Percentiles rank a stretch among this genome's conserved stretches.
These are phyloP conservation scores for Tylopilus balloui DNA, from an alignment of 768 basidiomycete genomes.

Conservation along the genomic window DNA sequence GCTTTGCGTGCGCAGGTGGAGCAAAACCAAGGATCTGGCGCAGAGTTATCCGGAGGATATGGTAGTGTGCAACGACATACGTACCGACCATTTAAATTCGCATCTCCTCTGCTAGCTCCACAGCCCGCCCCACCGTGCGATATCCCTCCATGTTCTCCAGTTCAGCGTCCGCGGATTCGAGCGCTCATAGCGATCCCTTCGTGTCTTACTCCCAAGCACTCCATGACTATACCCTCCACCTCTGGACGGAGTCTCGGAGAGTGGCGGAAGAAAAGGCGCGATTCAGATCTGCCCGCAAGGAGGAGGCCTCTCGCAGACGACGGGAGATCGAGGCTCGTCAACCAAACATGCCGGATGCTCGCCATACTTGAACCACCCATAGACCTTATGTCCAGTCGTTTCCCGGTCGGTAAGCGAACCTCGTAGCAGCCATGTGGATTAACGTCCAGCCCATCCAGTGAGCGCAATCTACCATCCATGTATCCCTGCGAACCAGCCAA, in stretches of 20 bases:
- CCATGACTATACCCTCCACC: conserved; percentile 60
- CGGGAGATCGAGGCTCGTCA: conserved; percentile 15
- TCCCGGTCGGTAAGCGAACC: conserved; percentile 15
- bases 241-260: conserved; percentile 65
- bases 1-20: conserved; percentile 24
- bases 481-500: conserved; percentile 15
- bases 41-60: conserved; percentile 22
- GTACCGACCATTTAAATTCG: conserved; percentile 27
- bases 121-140: conserved; percentile 5
- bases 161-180: conserved; percentile 7
- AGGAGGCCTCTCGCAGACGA: conserved; percentile 25
- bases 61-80: conserved; percentile 11
- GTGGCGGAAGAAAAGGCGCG: conserved; percentile 49
- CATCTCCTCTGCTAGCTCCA: conserved; percentile 12
- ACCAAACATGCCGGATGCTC: conserved; percentile 8
- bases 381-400: conserved; percentile 1
- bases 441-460: conserved; percentile 13
- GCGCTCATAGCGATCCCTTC: conserved; percentile 33
- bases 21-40: conserved; percentile 21
- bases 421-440: conserved; percentile 8
- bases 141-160: conserved; percentile 14
- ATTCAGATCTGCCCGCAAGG: conserved; percentile 26
- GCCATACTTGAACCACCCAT: conserved; percentile 12
- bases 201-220: conserved; percentile 58
- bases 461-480: conserved; percentile 9